Evolutionary conservation across 768 basidiomycete species (phyloP).

Genomic region (Lyophyllum semitale): DNA sequence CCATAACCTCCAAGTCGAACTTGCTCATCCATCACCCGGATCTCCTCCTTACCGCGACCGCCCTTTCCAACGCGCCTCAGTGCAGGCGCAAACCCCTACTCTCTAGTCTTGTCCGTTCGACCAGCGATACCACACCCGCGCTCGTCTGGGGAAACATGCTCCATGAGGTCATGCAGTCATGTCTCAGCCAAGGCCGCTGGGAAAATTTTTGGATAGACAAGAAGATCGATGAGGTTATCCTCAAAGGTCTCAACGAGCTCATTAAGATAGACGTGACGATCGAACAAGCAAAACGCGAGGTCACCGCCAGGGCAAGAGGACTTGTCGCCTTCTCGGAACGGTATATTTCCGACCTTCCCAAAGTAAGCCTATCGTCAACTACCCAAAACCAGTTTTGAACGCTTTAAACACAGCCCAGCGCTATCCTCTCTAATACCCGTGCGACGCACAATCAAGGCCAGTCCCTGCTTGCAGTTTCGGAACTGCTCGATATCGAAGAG

Average conservation of each 20-base stretch:
- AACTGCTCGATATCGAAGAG: conserved; percentile 89
- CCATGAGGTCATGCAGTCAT: conserved; percentile 88
- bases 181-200: conserved; percentile 65
- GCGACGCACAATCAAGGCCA: conserved; percentile 44
- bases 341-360: conserved; percentile 67
- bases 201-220: conserved; percentile 61
- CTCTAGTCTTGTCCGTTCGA: conserved; percentile 58
- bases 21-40: conserved; percentile 91
- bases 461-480: conserved; percentile 69
- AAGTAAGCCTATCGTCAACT: conserved; percentile 41
- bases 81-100: conserved; percentile 90
- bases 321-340: conserved; percentile 62
- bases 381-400: not conserved
- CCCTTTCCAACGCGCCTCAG: conserved; percentile 79
- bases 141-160: conserved; percentile 92
- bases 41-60: conserved; percentile 86
- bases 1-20: conserved; percentile 63
- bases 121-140: conserved; percentile 62
- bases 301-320: conserved; percentile 63
- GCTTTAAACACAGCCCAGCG: conserved; percentile 50
- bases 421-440: conserved; percentile 69
- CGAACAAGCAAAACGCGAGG: conserved; percentile 66
- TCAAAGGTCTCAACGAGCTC: conserved; percentile 58
- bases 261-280: conserved; percentile 59
- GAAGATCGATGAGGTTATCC: conserved; percentile 57